These are phyloP conservation scores for Linum usitatissimum DNA, from an alignment of 345 rosid genomes.

Conservation along the genomic window DNA sequence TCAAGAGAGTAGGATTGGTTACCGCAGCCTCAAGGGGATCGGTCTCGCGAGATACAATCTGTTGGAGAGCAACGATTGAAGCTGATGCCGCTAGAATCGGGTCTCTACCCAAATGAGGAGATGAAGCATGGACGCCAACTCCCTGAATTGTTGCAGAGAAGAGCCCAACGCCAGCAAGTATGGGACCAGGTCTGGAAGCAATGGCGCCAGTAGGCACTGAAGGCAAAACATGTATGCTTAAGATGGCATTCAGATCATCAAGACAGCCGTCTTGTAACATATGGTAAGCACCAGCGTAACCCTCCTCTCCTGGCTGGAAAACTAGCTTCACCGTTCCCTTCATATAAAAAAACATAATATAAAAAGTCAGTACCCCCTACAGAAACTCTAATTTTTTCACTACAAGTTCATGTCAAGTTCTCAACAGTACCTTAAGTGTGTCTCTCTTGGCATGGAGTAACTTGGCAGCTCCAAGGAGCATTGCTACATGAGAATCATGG, in stretches of 20 bases:
- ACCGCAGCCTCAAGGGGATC: slow-evolving; percentile 63
- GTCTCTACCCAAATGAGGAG: slow-evolving; percentile 42
- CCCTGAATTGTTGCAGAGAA: slow-evolving; percentile 46
- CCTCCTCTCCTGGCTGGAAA: slow-evolving; percentile 80
- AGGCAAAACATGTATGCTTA: slow-evolving; percentile 52
- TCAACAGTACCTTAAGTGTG: slow-evolving; percentile 32
- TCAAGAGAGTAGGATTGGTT: slow-evolving; percentile 7
- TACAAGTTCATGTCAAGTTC: background rate
- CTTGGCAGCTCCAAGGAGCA: slow-evolving; percentile 74
- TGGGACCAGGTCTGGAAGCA: slow-evolving; percentile 46
- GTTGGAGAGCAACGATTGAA: slow-evolving; percentile 53
- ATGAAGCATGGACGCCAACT: slow-evolving; percentile 52
- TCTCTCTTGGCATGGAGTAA: slow-evolving; percentile 38
- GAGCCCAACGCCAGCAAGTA: slow-evolving; percentile 54
- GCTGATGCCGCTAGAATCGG: slow-evolving; percentile 61
- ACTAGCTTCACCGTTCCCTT: slow-evolving; percentile 68
- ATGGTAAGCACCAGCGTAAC: slow-evolving; percentile 53
- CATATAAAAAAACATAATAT: background rate
- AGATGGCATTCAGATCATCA: slow-evolving; percentile 44
- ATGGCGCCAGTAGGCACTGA: slow-evolving; percentile 33
- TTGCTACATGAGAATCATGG: slow-evolving; percentile 65
- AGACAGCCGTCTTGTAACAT: slow-evolving; percentile 52
- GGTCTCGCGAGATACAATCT: slow-evolving; percentile 57
- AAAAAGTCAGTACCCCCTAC: background rate
- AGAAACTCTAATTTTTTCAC: background rate